These are phyloP conservation scores for Cynanchum wilfordii DNA, from an alignment of 257 asterid genomes.

Conservation along the genomic window DNA sequence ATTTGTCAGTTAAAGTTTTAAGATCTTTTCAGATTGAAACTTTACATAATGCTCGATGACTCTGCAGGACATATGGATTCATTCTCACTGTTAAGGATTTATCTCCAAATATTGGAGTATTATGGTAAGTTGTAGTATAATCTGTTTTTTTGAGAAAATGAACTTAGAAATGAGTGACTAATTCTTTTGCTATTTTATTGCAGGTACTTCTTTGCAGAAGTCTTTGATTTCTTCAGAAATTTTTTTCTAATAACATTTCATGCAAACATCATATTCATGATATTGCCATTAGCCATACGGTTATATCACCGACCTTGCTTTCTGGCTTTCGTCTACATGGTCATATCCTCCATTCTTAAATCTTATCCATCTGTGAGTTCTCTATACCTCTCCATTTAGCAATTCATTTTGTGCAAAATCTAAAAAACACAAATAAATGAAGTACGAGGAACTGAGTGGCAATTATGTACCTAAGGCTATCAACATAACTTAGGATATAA, in stretches of 20 bases:
- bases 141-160: slow-evolving; percentile 4
- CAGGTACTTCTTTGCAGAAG: slow-evolving; percentile 99
- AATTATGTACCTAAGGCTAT: background rate
- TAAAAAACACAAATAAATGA: background rate
- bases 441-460: background rate
- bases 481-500: background rate
- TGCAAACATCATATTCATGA: slow-evolving; percentile 82
- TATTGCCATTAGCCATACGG: slow-evolving; percentile 86
- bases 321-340: slow-evolving; percentile 81
- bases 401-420: background rate
- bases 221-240: slow-evolving; percentile 87
- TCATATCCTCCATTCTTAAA: slow-evolving; percentile 82
- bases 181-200: slow-evolving; percentile 22
- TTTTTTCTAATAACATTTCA: slow-evolving; percentile 93
- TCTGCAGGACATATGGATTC: slow-evolving; percentile 93
- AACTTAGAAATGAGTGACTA: slow-evolving; percentile 18
- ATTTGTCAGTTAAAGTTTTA: background rate
- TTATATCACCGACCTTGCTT: slow-evolving; percentile 87
- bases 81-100: slow-evolving; percentile 78
- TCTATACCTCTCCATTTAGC: slow-evolving; percentile 8
- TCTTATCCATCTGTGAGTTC: slow-evolving; percentile 97
- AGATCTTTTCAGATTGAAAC: background rate
- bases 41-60: background rate
- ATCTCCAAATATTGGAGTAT: slow-evolving; percentile 93
- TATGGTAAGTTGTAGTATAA: slow-evolving; percentile 52